Base-by-base conservation (phyloP, 768 basidiomycete species). In the Gelatoporia subvermispora region DNA sequence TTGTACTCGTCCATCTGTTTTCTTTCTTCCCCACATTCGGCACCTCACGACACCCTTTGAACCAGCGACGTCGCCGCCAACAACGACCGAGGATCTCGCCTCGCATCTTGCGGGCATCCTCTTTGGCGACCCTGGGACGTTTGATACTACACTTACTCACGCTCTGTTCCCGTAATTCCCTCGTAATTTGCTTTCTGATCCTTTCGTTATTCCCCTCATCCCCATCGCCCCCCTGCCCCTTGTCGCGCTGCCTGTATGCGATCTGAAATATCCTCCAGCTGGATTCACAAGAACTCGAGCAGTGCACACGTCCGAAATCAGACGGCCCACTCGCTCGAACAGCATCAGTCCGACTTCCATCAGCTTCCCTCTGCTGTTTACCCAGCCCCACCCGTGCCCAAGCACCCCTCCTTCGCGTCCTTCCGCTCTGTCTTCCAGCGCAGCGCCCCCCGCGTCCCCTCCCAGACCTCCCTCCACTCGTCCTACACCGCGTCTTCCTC, bases 361-460 rank as follows among this genome's bases (percentile, higher is more conserved):
- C 57, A 58, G 36, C 58, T 44, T 41, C 47, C 43, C 23, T 49
- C 49, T 34, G 39, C 53, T 46, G 44, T 49, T 41, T 31, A 31
- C 28, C 28, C 28, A 31, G 28, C 44, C 49, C 37, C 49, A 38
- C 43, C 53, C 50, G 46, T 35, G 47, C n/a, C 46, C 52, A n/a
- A 44, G 41, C 43, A 43, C 38, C 25, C 48, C 44, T 55, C 60
- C 52, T 50, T 18, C 47, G 72, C 62, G 64, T 68, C 57, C 38
- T 69, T 85, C 51, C 74, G 75, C 35, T 66, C 78, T 17, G 76
- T 84, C 43, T 84, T 85, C 52, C 56, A 67, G 44, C 75, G 79
- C 43, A 58, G 60, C 68, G 69, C 64, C 5, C 61, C 67, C 37
- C 73, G 68, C 49, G 63, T 72, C 0, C 67, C 74, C 18, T 83